phyloP scores from a whole-genome alignment of 805 yeast species.

The Yamadazyma insecticola region DNA sequence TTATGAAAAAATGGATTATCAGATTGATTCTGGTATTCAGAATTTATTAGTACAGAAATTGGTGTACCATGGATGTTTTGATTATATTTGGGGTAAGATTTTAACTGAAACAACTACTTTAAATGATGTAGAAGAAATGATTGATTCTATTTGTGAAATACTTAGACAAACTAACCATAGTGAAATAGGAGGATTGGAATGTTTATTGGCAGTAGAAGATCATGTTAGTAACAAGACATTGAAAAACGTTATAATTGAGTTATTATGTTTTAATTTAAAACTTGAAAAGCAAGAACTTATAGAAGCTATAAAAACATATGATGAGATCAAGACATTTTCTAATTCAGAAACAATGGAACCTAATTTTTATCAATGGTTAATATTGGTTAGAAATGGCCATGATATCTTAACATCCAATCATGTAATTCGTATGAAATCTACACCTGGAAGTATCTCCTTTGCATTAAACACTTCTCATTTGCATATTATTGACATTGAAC shows the following conservation, averaged over 20 bases:
- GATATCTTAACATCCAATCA: too few relatives aligned
- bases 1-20: conserved; percentile 12
- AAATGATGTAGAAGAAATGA: conserved; percentile 33
- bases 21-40: conserved; percentile 16
- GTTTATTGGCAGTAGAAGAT: conserved; percentile 14
- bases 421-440: too few relatives aligned
- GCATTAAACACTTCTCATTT: too few relatives aligned
- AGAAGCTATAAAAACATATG: not conserved
- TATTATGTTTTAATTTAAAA: conserved; percentile 6
- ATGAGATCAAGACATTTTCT: too few relatives aligned
- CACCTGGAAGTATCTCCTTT: too few relatives aligned
- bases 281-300: not conserved
- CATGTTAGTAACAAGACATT: conserved; percentile 6
- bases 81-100: conserved; percentile 25
- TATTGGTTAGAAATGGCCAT: too few relatives aligned
- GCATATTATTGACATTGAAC: too few relatives aligned
- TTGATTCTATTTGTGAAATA: conserved; percentile 21
- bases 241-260: conserved; percentile 6
- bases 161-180: conserved; percentile 15
- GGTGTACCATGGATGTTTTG: conserved; percentile 27
- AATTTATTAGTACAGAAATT: conserved; percentile 23
- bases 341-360: too few relatives aligned
- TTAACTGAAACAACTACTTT: conserved; percentile 23
- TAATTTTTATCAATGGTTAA: too few relatives aligned
- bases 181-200: conserved; percentile 22